Conservation (phyloP, 1,284 basidiomycete species). For the Pseudomicrostroma phylloplanum region DNA sequence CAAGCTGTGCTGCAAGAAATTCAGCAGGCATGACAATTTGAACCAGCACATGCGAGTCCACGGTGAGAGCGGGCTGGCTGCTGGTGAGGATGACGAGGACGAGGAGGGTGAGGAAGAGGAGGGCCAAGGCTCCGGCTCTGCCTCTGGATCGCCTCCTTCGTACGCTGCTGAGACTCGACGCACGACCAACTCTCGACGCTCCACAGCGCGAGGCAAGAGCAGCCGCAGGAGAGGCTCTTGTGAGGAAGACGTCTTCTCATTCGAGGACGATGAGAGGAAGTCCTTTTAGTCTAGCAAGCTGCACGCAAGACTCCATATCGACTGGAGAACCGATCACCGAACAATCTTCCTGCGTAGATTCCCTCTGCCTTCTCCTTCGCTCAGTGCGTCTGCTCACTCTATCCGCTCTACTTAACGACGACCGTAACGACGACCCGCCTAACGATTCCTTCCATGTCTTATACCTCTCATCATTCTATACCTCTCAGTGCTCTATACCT, state of each 20-base stretch:
- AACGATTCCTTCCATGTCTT: too few species aligned
- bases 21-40: constrained; percentile 45
- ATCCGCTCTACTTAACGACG: too few species aligned
- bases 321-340: too few species aligned
- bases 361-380: too few species aligned
- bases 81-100: not conserved
- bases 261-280: not conserved
- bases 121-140: not conserved
- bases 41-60: constrained; percentile 47
- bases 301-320: too few species aligned
- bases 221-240: not conserved
- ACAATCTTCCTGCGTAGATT: too few species aligned
- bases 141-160: not conserved
- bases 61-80: not conserved
- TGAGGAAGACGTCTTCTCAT: not conserved
- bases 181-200: not conserved
- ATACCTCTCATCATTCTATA: too few species aligned
- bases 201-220: not conserved
- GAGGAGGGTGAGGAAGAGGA: not conserved
- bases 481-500: too few species aligned
- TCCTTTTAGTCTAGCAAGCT: too few species aligned
- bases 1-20: constrained; percentile 36
- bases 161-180: not conserved
- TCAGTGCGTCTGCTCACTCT: too few species aligned
- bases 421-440: too few species aligned